These are phyloP conservation scores for Nakazawaea ishiwadae DNA, from an alignment of 805 yeast genomes.

Conservation along the genomic window DNA sequence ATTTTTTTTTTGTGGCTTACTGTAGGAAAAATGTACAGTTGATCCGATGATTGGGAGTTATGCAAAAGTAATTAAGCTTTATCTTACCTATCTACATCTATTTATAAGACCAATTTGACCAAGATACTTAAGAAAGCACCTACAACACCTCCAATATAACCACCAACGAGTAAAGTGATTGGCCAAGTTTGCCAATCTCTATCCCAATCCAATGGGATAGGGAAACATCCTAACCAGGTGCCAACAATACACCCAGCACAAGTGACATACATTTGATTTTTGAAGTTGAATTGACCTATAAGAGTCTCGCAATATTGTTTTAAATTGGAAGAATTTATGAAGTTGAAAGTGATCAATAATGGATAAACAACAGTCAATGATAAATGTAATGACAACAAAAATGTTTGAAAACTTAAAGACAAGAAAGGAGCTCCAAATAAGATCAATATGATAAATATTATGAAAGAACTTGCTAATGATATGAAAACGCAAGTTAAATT, in stretches of 20 bases:
- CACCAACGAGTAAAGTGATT: conserved; percentile 76
- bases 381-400: conserved; percentile 56
- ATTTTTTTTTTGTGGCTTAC: too few species aligned
- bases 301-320: conserved; percentile 27
- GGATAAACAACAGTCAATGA: conserved; percentile 60
- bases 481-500: conserved; percentile 26
- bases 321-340: conserved; percentile 26
- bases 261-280: conserved; percentile 31
- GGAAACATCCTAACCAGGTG: conserved; percentile 90
- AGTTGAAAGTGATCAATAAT: conserved; percentile 47
- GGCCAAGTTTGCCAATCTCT: conserved; percentile 98
- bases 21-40: too few species aligned
- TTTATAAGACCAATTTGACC: too few species aligned
- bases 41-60: too few species aligned
- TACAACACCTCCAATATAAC: conserved; percentile 63
- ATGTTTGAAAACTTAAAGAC: conserved; percentile 48
- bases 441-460: conserved; percentile 38
- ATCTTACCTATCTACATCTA: background rate
- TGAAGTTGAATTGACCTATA: conserved; percentile 34
- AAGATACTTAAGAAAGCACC: too few species aligned
- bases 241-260: conserved; percentile 50
- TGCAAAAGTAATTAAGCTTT: too few species aligned
- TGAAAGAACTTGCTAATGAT: conserved; percentile 31
- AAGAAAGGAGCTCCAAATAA: conserved; percentile 81
- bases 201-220: conserved; percentile 97